Base-by-base conservation (phyloP, 108 stramenopile species). In the Skeletonema menzelii region DNA sequence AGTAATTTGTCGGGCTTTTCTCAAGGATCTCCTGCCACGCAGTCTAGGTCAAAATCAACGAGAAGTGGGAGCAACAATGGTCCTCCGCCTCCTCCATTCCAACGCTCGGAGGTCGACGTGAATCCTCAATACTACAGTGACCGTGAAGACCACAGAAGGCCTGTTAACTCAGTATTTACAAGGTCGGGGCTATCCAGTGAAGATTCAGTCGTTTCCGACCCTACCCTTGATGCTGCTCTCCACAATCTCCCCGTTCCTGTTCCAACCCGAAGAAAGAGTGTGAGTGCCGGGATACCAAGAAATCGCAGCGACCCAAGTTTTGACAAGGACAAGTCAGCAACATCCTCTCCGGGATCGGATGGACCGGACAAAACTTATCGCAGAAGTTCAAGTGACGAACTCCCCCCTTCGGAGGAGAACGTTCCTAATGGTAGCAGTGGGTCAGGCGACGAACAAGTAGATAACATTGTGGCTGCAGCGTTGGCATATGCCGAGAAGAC, bases 401-500 rank as follows among this genome's bases (percentile, higher is more conserved):
- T 30, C 57, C 57, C 57, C 8, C 34, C 63, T 2, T 67, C 59
- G 22, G 63, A 77, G 46, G 64, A 70, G 5, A 42, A 65, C 40
- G 27, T 61, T 14, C 65, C 70, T 7, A 57, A 47, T 15, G 8
- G 22, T 3, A 65, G 57, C 12, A 58, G 15, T 12, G 40, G 42
- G 5, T 37, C 57, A 20, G 42, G 59, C 5, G 13, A 17, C 26
- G 58, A 70, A 31, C 38, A 31, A 11, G 78, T 79, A 17, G 78
- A 79, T 44, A 56, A 61, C 35, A 72, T 79, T 34, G 78, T 79
- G 10, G 71, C 70, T 32, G 78, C 78, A 4, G 78, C 78, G n/a
- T 58, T 79, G 49, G 78, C 78, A 11, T 79, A 68, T 47, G 78
- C 78, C 22, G 78, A 79, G 58, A 67, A 67, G 59, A 70, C 67